Evolutionary conservation across 148 eudicot genomes (phyloP), one percentile per base, ranked within the genome.

Genomic region (Rhododendron ovatum): DNA sequence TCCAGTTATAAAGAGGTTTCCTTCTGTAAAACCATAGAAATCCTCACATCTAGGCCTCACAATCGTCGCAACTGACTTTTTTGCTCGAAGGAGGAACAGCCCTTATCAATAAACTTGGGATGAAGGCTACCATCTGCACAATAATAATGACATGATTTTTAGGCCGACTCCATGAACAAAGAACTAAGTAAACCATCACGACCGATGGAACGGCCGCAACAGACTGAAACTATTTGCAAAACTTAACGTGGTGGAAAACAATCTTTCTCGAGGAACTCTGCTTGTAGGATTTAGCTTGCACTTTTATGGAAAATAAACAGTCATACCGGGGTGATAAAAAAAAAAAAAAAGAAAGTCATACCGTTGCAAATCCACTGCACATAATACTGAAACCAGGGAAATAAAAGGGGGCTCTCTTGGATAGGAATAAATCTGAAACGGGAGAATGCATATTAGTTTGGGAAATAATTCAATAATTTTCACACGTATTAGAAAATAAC

Each of bases 331-430:
- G 41, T 39, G 41, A 39, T 39, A 4, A 39, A 39, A 39, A 39
- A 47, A 47, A 47, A 50, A 81, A 80, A 18, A 30, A 73, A 35
- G 76, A 51, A 33, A 45, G 15, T 69, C 94, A 91, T 90, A 93
- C 96, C 82, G 53, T 83, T 82, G 91, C 90, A 74, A 90, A 41
- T 86, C 89, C 92, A 75, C 90, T 77, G 86, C 95, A 94, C 91
- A 91, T 75, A 77, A 95, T 90, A 85, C 98, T 94, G 93, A 94
- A 94, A 88, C 98, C 98, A 3, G 96, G 96, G 85, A 86, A 93
- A 87, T 89, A 79, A 67, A 94, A 92, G 39, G 98, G 96, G 61
- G 96, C 95, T 41, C 75, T 82, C 41, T 93, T 87, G 5, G 96
- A 93, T 47, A 93, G 89, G 88, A 94, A 95, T 53, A 87, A 78